These are phyloP conservation scores for Amorphotheca resinae DNA, from an alignment of 495 filamentous ascomycete genomes.

Conservation along the genomic window DNA sequence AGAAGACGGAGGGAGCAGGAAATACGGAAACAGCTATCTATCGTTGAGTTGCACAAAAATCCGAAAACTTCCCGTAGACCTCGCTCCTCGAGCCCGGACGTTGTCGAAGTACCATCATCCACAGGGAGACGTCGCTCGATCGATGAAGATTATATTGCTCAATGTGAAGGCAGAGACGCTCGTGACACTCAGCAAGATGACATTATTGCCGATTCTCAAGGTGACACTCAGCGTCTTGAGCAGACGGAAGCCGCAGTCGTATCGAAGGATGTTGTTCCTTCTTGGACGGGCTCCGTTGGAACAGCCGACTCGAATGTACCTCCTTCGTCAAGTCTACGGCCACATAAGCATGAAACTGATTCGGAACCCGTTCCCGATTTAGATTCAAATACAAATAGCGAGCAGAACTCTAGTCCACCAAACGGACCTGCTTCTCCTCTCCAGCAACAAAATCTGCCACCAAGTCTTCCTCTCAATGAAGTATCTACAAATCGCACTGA, in stretches of 20 bases:
- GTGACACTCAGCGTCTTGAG: background rate
- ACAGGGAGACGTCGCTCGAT: conserved; percentile 3
- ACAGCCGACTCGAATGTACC: background rate
- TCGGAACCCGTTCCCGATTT: background rate
- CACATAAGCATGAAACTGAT: background rate
- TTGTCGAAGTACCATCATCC: conserved; percentile 16
- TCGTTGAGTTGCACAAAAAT: background rate
- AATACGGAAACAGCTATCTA: conserved; percentile 9
- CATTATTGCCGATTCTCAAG: conserved; percentile 16
- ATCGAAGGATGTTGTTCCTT: background rate
- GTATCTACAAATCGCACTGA: conserved; percentile 10
- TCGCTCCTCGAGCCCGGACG: background rate
- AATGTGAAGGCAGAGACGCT: conserved; percentile 11
- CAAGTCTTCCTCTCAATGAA: conserved; percentile 10
- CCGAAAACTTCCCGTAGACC: conserved; percentile 1
- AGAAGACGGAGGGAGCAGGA: background rate
- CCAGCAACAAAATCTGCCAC: too few relatives aligned
- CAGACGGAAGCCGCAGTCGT: background rate
- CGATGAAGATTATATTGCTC: conserved; percentile 11
- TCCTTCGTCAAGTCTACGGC: background rate
- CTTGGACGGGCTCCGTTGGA: background rate
- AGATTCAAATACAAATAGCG: background rate
- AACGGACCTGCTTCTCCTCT: background rate
- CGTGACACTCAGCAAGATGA: conserved; percentile 15
- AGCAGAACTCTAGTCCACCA: background rate